Evolutionary conservation across 306 rosid species (phyloP), one percentile per base, ranked within the genome.

Genomic region (Ormosia semicastrata): DNA sequence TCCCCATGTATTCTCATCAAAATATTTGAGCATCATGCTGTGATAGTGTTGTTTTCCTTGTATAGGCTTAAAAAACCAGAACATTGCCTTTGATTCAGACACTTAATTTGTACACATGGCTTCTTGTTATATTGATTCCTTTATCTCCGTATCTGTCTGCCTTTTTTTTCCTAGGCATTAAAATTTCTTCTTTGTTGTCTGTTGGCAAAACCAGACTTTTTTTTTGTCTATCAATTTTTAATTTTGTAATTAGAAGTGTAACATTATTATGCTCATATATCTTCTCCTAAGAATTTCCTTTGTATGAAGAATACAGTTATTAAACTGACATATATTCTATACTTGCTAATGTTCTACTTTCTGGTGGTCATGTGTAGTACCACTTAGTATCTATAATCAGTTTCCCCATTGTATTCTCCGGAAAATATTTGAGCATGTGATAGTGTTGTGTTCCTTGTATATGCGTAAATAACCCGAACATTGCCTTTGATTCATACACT

Each of bases 391-490:
- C 57, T 56, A 5, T 10, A 8, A 7, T 52, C 36, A 39, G 40
- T 58, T 84, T 60, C 47, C 39, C 53, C 56, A 14, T 24, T 72
- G 36, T 66, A 15, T 37, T 54, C 17, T 17, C 13, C 3, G 67
- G 24, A 14, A 15, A 79, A 37, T 7, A 33, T 12, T 79, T 52
- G 12, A 73, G 65, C 32, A 37, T 39, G 33, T 62, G 8, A 13
- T 12, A 13, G 37, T n/a, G 8, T 37, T 6, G 63, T 73, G 39
- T 67, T 66, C 33, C 14, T 57, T 57, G 50, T 17, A 64, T 71
- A 24, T 82, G 50, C 66, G 64, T 66, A 36, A 29, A 49, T 73
- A 49, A 18, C 53, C 52, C 24, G 66, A 74, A 75, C 52, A 39
- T 29, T 75, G 54, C 39, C 24, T 59, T 24, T 40, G 80, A 46